Percentiles rank a stretch among this genome's conserved stretches.
Conservation (phyloP, 2,329 filamentous ascomycete genomes). For the Elsinoe batatas region DNA sequence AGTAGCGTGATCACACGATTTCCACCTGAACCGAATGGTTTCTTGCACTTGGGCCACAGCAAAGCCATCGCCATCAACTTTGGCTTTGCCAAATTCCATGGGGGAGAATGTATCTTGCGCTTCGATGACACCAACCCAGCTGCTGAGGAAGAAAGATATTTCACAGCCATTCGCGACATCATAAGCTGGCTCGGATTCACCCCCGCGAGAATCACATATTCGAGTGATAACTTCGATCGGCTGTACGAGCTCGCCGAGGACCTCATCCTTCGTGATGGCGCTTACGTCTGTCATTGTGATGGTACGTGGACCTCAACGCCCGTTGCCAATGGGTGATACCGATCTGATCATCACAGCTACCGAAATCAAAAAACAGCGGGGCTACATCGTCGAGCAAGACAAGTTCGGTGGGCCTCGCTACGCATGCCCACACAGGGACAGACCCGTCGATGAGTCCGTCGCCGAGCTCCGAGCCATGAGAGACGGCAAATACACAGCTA, state of each 20-base stretch:
- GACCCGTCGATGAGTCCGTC: constrained; percentile 65
- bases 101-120: constrained; percentile 65
- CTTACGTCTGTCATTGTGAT: constrained; percentile 75
- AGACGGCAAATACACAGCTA: constrained; percentile 79
- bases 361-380: too few species aligned
- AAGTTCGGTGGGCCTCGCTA: constrained; percentile 55
- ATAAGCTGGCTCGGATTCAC: constrained; percentile 79
- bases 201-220: constrained; percentile 71
- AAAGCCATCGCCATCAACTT: constrained; percentile 97
- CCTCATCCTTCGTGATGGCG: constrained; percentile 59
- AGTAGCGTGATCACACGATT: constrained; percentile 32
- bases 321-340: too few species aligned
- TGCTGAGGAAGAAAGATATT: constrained; percentile 83
- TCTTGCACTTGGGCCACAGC: constrained; percentile 83
- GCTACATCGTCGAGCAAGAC: constrained; percentile 54
- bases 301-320: too few species aligned
- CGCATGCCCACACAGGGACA: constrained; percentile 69
- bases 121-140: constrained; percentile 96
- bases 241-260: constrained; percentile 85
- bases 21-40: constrained; percentile 68
- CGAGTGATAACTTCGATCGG: constrained; percentile 79
- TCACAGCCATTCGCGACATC: constrained; percentile 79
- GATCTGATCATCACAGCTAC: too few species aligned
- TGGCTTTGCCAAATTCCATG: constrained; percentile 78
- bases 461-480: constrained; percentile 80